Evolutionary conservation across 2,329 filamentous ascomycete genomes (phyloP).

Genomic region (Fusarium sterilihyphosum): DNA sequence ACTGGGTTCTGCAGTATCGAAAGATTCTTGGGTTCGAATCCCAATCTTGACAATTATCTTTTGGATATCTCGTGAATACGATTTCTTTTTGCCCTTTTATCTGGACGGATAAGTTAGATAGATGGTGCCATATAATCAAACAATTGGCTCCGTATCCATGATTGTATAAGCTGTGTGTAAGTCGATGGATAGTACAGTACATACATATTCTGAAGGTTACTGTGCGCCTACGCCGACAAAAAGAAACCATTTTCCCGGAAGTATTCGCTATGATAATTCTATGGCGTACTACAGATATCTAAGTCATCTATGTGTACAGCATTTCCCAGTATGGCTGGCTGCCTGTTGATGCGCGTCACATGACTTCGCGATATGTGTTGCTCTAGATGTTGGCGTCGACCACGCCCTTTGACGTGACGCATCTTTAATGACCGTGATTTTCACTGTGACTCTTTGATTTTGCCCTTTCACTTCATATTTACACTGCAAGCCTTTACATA

Average conservation of each 20-base stretch:
- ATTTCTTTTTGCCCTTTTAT: neutral
- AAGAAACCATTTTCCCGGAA: neutral
- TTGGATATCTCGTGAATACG: fast-evolving
- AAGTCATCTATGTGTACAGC: neutral
- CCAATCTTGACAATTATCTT: neutral
- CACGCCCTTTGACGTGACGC: constrained; percentile 37
- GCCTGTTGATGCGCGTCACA: constrained; percentile 30
- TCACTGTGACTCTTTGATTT: neutral
- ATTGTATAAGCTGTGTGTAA: neutral
- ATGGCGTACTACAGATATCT: neutral
- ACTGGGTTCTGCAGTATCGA: neutral
- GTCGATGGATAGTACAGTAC: neutral
- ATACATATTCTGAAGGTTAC: neutral
- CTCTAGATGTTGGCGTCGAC: constrained; percentile 40
- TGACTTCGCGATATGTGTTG: constrained; percentile 45
- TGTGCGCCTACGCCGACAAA: neutral
- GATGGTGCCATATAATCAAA: too few species aligned
- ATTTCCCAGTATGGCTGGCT: neutral
- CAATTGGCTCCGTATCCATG: neutral
- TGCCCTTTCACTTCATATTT: neutral
- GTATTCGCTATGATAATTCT: neutral
- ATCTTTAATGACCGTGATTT: constrained; percentile 4
- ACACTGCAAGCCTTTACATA: neutral
- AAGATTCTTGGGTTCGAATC: neutral
- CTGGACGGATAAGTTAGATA: too few species aligned